Percentiles rank a stretch among this genome's conserved stretches.
These are phyloP conservation scores for Yamadazyma buinensis DNA, from an alignment of 1,139 yeast genomes.

Conservation along the genomic window DNA sequence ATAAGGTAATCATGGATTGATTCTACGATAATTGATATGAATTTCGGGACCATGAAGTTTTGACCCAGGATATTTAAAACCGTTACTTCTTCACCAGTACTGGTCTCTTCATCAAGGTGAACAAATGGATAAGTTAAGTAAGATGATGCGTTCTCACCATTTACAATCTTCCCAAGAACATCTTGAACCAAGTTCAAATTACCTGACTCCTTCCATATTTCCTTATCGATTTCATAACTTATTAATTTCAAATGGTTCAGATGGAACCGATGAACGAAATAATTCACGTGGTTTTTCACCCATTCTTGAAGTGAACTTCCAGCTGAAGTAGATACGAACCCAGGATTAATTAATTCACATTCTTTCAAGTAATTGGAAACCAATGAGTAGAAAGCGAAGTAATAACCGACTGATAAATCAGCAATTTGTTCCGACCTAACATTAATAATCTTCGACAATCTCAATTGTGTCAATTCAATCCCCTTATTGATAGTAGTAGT, in stretches of 20 bases:
- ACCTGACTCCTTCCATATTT: conserved; percentile 67
- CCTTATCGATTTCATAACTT: conserved; percentile 55
- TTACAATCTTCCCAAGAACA: conserved; percentile 52
- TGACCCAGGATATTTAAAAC: conserved; percentile 25
- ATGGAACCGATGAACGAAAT: conserved; percentile 58
- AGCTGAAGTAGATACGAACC: conserved; percentile 50
- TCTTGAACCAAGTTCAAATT: conserved; percentile 44
- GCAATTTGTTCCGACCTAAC: conserved; percentile 76
- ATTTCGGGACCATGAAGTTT: conserved; percentile 41
- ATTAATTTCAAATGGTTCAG: conserved; percentile 45
- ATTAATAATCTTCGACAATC: conserved; percentile 74
- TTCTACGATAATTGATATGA: conserved; percentile 31
- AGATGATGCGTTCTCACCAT: conserved; percentile 48
- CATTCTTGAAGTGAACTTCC: conserved; percentile 58
- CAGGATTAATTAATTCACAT: conserved; percentile 83
- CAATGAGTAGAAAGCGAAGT: conserved; percentile 63
- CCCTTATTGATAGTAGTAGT: conserved; percentile 59
- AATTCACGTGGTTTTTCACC: conserved; percentile 61
- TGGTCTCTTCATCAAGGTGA: conserved; percentile 1
- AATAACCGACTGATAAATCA: conserved; percentile 49
- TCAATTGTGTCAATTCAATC: conserved; percentile 67
- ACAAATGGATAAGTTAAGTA: conserved; percentile 35
- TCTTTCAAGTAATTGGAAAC: conserved; percentile 71
- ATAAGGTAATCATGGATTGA: conserved; percentile 47
- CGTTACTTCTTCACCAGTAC: conserved; percentile 26